Evolutionary conservation across 2,329 filamentous ascomycete genomes (phyloP), one percentile per base, ranked within the genome.

Genomic region (Monosporascus sp.): DNA sequence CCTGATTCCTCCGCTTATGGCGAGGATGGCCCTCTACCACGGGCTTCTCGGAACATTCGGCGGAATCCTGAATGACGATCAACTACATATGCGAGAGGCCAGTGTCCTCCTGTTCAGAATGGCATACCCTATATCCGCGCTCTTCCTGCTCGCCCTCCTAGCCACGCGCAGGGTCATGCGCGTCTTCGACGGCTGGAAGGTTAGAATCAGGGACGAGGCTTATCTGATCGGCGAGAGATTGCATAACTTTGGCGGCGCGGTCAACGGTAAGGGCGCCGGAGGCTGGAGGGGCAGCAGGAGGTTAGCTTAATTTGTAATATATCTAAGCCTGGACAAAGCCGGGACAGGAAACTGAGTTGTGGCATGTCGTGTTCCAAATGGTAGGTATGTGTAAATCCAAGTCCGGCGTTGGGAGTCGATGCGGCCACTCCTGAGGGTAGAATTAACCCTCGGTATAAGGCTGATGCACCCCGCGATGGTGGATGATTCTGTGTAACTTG

Each of bases 181-280:
- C 46, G 80, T 90, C 50, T 80, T 94, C 50, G 80, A 82, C 47
- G 75, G 83, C 20, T 97, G 93, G 92, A 84, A 89, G 63, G 78
- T 85, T 53, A 83, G 87, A 54, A 91, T 99, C 47, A 79, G 91
- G 40, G 95, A 99, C 69, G 95, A 99, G 72, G 92, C 96, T 0
- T 99, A 99, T 69, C 76, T 99, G 45, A 94, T 97, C 65, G 94
- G 94, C 2, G 93, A 99, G 74, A 77, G 92, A 55, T 72, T 99
- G 65, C 95, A 99, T 73, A 99, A 99, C 70, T 96, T 97, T 47
- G 61, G 60, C 22, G 64, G 64, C 1, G 60, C 63, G 2, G 55
- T 60, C 1, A 65, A 64, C 35, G 57, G 58, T 1, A 52, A 60
- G 18, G 56, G 48, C 38, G 56, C 58, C 2, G 52, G 59, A 20